phyloP scores from a whole-genome alignment of 2,329 filamentous ascomycete genomes.

The Arachnopeziza araneosa region DNA sequence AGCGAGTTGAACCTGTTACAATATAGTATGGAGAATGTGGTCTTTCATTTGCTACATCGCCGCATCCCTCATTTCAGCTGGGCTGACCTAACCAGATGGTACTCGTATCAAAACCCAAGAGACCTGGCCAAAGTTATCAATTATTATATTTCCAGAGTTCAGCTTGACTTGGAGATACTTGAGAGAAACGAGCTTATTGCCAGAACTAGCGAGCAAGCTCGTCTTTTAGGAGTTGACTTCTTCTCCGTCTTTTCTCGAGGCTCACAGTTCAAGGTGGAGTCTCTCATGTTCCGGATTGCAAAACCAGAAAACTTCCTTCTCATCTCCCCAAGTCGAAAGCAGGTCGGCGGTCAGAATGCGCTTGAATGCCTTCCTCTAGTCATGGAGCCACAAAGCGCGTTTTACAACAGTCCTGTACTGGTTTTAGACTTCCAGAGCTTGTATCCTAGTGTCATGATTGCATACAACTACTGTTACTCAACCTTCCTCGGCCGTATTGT shows the following conservation, averaged over 20 bases:
- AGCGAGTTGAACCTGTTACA: conserved; percentile 87
- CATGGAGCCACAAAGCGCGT: conserved; percentile 94
- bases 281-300: conserved; percentile 96
- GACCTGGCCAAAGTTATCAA: conserved; percentile 70
- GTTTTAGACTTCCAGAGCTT: conserved; percentile 95
- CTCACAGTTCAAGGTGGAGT: conserved; percentile 98
- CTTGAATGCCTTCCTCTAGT: conserved; percentile 91
- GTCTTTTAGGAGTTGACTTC: conserved; percentile 90
- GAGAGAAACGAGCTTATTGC: conserved; percentile 85
- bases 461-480: conserved; percentile 98
- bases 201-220: conserved; percentile 88
- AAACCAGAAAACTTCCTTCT: conserved; percentile 94
- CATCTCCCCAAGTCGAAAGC: conserved; percentile 82
- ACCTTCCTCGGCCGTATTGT: conserved; percentile 85
- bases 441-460: conserved; percentile 98
- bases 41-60: conserved; percentile 81
- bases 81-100: conserved; percentile 77
- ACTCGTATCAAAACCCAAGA: conserved; percentile 58
- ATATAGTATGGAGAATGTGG: conserved; percentile 95
- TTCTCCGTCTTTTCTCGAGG: conserved; percentile 92
- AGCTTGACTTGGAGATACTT: conserved; percentile 83
- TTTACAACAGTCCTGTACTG: conserved; percentile 83
- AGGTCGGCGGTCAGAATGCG: conserved; percentile 90
- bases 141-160: conserved; percentile 71
- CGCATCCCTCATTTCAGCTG: conserved; percentile 85